Evolutionary conservation across 345 rosid genomes (phyloP).

Genomic region (Citrus sp.): DNA sequence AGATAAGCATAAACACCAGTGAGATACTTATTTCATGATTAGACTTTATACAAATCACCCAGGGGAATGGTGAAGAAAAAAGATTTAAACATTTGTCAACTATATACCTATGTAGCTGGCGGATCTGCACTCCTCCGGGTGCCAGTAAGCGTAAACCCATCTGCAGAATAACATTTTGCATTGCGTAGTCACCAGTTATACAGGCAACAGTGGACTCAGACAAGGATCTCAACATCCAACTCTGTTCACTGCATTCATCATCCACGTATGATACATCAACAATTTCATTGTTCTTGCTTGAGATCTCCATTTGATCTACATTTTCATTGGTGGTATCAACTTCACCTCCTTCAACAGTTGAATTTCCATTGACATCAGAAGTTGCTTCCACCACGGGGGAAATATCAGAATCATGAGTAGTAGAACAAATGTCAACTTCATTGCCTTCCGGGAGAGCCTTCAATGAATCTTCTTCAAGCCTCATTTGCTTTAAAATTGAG

Average conservation of each 20-base stretch:
- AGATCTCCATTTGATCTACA: slow-evolving; percentile 40
- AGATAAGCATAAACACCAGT: slow-evolving; percentile 9
- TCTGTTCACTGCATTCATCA: slow-evolving; percentile 79
- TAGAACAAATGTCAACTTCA: slow-evolving; percentile 14
- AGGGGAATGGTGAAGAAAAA: background rate
- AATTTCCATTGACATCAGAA: slow-evolving; percentile 20
- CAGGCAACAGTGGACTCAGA: slow-evolving; percentile 97
- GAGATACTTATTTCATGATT: background rate
- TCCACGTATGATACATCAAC: slow-evolving; percentile 52
- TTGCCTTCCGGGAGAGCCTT: slow-evolving; percentile 37
- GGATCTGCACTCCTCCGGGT: slow-evolving; percentile 90
- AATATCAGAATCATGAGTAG: slow-evolving; percentile 11
- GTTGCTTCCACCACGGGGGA: slow-evolving; percentile 11
- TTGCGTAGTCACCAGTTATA: slow-evolving; percentile 86
- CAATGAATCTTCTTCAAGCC: slow-evolving; percentile 61
- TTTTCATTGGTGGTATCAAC: slow-evolving; percentile 27
- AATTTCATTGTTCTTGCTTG: slow-evolving; percentile 53
- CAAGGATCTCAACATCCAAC: slow-evolving; percentile 78
- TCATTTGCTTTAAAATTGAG: slow-evolving; percentile 57
- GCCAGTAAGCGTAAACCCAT: slow-evolving; percentile 92
- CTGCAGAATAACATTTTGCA: slow-evolving; percentile 97
- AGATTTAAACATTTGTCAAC: background rate
- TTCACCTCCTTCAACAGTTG: slow-evolving; percentile 26
- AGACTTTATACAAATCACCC: background rate
- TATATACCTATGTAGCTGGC: slow-evolving; percentile 74